A percentile compares a stretch with the other conserved stretches of the same genome.
These are phyloP conservation scores for Aspergillus pseudoviridinutans DNA, from an alignment of 2,329 filamentous ascomycete genomes.

Conservation along the genomic window DNA sequence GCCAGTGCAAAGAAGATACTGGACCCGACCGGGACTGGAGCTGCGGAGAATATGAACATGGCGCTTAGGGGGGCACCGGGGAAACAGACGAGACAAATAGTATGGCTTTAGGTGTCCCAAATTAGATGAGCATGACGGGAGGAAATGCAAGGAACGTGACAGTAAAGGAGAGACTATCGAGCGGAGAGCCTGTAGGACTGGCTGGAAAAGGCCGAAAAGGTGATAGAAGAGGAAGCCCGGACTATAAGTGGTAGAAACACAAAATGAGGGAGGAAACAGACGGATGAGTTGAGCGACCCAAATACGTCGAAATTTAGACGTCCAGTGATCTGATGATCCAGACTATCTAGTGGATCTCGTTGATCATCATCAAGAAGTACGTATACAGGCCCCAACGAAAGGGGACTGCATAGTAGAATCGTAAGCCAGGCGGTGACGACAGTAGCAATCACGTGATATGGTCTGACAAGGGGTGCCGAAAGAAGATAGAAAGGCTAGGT, in stretches of 20 bases:
- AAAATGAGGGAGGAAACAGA: not conserved
- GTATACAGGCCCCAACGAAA: not conserved
- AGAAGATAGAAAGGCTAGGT: not conserved
- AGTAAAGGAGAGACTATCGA: conserved; percentile 13
- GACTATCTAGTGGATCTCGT: not conserved
- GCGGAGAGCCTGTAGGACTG: conserved; percentile 3
- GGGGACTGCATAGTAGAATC: not conserved
- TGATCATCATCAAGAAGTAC: not conserved
- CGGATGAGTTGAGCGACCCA: not conserved
- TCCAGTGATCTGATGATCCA: not conserved
- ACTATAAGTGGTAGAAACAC: not conserved
- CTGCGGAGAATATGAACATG: conserved; percentile 29
- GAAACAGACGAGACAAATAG: conserved; percentile 7
- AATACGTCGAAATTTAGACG: not conserved
- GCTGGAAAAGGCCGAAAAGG: conserved; percentile 2
- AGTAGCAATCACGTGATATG: conserved; percentile 8
- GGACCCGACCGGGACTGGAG: conserved; percentile 63
- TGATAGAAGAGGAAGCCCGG: conserved; percentile 2
- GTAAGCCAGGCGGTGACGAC: conserved; percentile 9
- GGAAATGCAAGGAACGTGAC: conserved; percentile 3
- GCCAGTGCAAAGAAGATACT: conserved; percentile 71
- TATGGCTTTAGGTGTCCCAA: conserved; percentile 7
- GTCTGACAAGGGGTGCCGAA: not conserved
- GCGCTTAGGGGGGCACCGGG: conserved; percentile 14
- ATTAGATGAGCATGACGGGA: conserved; percentile 9